These are phyloP conservation scores for Saprolegnia parasitica DNA, from an alignment of 352 stramenopile genomes.

Conservation along the genomic window DNA sequence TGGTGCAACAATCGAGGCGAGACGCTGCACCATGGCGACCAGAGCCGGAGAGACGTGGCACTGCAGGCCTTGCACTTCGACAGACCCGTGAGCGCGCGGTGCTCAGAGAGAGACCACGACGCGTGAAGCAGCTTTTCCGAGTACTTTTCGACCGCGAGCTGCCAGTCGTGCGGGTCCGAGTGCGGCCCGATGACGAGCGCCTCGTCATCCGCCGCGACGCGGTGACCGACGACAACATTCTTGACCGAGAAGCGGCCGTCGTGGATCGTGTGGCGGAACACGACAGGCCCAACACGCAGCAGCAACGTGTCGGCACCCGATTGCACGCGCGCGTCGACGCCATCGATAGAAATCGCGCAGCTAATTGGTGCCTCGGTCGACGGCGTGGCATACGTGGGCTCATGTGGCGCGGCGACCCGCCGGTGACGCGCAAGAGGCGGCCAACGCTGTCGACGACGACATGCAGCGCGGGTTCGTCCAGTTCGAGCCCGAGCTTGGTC, in stretches of 20 bases:
- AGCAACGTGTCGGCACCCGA: neutral
- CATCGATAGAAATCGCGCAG: constrained; percentile 10
- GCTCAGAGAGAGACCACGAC: constrained; percentile 44
- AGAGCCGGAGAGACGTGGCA: constrained; percentile 43
- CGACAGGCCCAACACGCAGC: constrained; percentile 39
- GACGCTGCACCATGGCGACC: no score
- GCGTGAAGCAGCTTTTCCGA: constrained; percentile 60
- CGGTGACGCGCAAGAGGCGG: neutral
- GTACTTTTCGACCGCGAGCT: constrained; percentile 63
- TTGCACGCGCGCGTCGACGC: neutral
- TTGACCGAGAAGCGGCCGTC: constrained; percentile 47
- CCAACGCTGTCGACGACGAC: neutral
- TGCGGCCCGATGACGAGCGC: constrained; percentile 64
- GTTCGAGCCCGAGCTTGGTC: constrained; percentile 12
- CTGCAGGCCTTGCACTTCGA: constrained; percentile 71
- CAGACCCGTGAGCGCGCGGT: constrained; percentile 39
- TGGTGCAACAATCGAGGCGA: neutral
- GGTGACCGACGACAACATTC: constrained; percentile 54
- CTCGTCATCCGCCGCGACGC: constrained; percentile 35
- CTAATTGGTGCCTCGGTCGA: neutral
- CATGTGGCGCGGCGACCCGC: neutral
- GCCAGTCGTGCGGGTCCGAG: constrained; percentile 63
- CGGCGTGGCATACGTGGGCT: neutral
- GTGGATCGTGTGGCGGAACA: constrained; percentile 33
- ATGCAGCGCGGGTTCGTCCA: neutral